phyloP scores from a whole-genome alignment of 2,329 filamentous ascomycete species.

The Penicillium sp. region DNA sequence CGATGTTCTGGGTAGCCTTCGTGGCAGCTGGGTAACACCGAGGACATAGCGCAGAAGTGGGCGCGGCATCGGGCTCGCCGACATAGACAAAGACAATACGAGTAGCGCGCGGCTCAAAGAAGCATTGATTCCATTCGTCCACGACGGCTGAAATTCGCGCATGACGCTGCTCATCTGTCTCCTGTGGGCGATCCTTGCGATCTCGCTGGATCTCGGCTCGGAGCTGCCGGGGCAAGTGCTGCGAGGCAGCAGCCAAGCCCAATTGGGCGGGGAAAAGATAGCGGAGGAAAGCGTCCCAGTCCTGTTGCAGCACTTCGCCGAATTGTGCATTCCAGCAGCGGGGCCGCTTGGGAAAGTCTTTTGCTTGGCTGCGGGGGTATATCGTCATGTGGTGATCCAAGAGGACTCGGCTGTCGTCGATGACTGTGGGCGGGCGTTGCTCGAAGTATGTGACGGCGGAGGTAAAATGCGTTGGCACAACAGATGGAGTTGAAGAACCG shows the following conservation, averaged over 20 bases:
- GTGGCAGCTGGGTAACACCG: constrained; percentile 42
- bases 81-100: constrained; percentile 37
- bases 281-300: constrained; percentile 45
- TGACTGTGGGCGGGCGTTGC: constrained; percentile 31
- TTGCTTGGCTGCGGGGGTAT: constrained; percentile 41
- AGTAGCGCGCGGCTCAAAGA: constrained; percentile 39
- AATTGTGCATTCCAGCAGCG: constrained; percentile 39
- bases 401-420: constrained; percentile 24
- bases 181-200: constrained; percentile 42
- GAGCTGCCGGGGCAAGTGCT: constrained; percentile 37
- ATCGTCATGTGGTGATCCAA: constrained; percentile 41
- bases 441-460: constrained; percentile 40
- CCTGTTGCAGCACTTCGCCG: constrained; percentile 39
- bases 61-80: constrained; percentile 31
- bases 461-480: constrained; percentile 32
- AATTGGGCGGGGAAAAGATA: constrained; percentile 43
- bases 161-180: constrained; percentile 41
- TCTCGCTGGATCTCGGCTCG: constrained; percentile 42
- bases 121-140: constrained; percentile 44
- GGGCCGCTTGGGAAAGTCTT: constrained; percentile 43
- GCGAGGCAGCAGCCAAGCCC: constrained; percentile 36
- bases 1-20: constrained; percentile 24
- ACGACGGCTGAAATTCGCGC: constrained; percentile 40
- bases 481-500: constrained; percentile 9
- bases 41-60: constrained; percentile 39